Conservation (phyloP, 1,284 basidiomycete species). For the Xanthoconium separans region DNA sequence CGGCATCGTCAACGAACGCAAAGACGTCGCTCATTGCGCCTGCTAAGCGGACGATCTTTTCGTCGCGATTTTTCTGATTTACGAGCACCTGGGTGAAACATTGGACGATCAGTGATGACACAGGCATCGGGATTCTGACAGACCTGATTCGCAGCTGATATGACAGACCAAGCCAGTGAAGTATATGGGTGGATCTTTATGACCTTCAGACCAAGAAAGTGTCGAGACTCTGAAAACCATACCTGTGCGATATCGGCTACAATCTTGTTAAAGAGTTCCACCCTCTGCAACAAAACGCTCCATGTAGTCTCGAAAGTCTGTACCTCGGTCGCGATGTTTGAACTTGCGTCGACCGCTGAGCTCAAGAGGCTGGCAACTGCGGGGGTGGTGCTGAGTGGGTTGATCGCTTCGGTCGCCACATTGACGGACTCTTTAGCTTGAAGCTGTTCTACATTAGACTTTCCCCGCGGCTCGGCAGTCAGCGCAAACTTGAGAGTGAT, state of each 20-base stretch:
- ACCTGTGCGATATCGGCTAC: constrained; percentile 3
- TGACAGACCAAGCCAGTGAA: background rate
- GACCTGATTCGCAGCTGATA: background rate
- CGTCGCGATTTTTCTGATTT: background rate
- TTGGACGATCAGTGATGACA: no score
- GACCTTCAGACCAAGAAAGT: background rate
- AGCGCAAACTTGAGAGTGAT: background rate
- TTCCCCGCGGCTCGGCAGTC: background rate
- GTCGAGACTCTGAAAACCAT: background rate
- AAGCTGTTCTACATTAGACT: background rate
- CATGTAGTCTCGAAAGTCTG: background rate
- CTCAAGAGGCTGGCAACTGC: no score
- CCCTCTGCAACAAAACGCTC: background rate
- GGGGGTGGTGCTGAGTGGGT: background rate
- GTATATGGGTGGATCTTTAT: background rate
- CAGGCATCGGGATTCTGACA: background rate
- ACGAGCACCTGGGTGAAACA: background rate
- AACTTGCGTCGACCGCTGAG: background rate
- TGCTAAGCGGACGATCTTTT: background rate
- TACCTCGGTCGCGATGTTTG: background rate
- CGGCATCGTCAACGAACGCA: background rate
- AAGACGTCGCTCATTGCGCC: background rate
- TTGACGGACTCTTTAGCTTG: background rate
- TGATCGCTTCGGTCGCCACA: background rate
- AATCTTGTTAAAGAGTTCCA: background rate